These are phyloP conservation scores for Saitoella complicata DNA, from an alignment of 805 yeast genomes.

Conservation along the genomic window DNA sequence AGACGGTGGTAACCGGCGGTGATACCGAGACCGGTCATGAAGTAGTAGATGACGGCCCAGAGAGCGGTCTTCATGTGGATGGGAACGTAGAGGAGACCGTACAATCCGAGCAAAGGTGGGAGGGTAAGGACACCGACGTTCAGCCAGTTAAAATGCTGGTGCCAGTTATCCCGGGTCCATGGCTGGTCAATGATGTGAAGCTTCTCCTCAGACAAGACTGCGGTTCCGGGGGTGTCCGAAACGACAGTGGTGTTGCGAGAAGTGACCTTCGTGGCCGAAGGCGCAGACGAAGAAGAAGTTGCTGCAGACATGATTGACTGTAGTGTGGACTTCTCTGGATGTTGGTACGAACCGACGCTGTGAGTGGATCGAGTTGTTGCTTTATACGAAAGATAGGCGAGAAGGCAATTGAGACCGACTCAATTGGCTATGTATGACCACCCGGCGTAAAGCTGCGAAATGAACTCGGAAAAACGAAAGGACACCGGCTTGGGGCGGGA, in stretches of 20 bases:
- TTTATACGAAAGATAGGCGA: no score
- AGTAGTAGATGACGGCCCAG: conserved; percentile 40
- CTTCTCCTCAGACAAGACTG: no score
- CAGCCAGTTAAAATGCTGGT: conserved; percentile 61
- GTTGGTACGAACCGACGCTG: no score
- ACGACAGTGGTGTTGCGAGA: neutral
- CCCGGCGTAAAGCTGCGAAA: no score
- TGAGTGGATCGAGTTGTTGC: no score
- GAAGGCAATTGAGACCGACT: no score
- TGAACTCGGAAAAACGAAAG: no score
- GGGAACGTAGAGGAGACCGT: conserved; percentile 27
- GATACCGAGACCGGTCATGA: conserved; percentile 49
- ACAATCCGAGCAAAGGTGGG: conserved; percentile 37
- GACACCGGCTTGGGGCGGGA: no score
- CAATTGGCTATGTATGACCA: no score
- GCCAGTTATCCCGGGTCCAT: conserved; percentile 59
- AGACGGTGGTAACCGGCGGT: conserved; percentile 75
- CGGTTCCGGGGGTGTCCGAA: no score
- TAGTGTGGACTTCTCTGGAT: neutral
- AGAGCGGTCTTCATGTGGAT: conserved; percentile 35
- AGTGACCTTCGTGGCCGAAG: conserved; percentile 3
- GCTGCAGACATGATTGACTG: neutral
- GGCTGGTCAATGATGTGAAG: conserved; percentile 55
- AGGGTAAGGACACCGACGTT: conserved; percentile 40
- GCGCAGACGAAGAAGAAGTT: conserved; percentile 3